These are phyloP conservation scores for Paecilomyces sp. DNA, from an alignment of 2,329 filamentous ascomycete species.

Conservation along the genomic window DNA sequence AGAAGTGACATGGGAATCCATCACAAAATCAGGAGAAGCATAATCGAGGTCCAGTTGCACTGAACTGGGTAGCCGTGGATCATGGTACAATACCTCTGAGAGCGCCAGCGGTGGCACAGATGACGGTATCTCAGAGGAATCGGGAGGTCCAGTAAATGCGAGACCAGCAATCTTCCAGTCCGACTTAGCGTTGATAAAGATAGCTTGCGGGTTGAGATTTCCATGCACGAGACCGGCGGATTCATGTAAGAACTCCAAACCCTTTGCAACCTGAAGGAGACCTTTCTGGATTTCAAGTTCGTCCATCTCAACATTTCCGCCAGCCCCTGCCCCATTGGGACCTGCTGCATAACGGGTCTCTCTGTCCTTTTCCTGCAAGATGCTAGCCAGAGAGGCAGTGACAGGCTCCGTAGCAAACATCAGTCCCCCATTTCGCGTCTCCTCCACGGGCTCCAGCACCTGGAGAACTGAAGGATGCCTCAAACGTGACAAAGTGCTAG, in stretches of 20 bases:
- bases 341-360: slow-evolving; percentile 65
- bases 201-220: slow-evolving; percentile 87
- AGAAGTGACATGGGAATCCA: slow-evolving; percentile 79
- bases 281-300: slow-evolving; percentile 98
- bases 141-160: slow-evolving; percentile 75
- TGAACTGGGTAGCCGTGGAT: slow-evolving; percentile 69
- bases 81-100: slow-evolving; percentile 75
- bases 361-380: slow-evolving; percentile 83
- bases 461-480: slow-evolving; percentile 90
- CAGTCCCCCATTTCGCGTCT: slow-evolving; percentile 80
- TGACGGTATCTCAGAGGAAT: slow-evolving; percentile 65
- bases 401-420: slow-evolving; percentile 95
- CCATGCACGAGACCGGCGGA: slow-evolving; percentile 90
- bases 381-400: slow-evolving; percentile 74
- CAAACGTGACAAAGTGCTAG: slow-evolving; percentile 76
- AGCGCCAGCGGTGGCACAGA: slow-evolving; percentile 74
- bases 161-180: slow-evolving; percentile 99
- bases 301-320: slow-evolving; percentile 85
- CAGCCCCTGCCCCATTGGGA: slow-evolving; percentile 62
- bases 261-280: slow-evolving; percentile 84
- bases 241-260: slow-evolving; percentile 90
- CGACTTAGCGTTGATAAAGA: slow-evolving; percentile 93
- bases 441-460: slow-evolving; percentile 89
- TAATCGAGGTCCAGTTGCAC: slow-evolving; percentile 92
- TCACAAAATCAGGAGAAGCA: slow-evolving; percentile 85